These are phyloP conservation scores for Aspergillus sclerotioniger DNA, from an alignment of 495 filamentous ascomycete species.

Conservation along the genomic window DNA sequence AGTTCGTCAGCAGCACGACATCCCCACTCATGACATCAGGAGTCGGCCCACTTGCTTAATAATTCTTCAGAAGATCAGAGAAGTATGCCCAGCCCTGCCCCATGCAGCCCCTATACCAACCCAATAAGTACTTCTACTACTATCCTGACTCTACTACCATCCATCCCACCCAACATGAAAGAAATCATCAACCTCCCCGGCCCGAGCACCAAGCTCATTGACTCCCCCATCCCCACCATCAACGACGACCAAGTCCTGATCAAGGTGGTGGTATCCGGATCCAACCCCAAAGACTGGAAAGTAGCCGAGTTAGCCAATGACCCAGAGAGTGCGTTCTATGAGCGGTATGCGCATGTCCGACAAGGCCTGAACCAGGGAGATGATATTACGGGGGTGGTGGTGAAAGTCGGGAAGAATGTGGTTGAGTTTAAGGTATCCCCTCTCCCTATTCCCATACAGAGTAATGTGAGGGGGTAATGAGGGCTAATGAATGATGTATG, in stretches of 20 bases:
- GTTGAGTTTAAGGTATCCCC: conserved; percentile 50
- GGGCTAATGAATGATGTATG: not conserved
- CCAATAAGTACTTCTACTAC: too few species aligned
- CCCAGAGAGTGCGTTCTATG: conserved; percentile 15
- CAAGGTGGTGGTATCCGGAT: conserved; percentile 65
- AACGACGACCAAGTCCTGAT: conserved; percentile 65
- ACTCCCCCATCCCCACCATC: conserved; percentile 52
- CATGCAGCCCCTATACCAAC: too few species aligned
- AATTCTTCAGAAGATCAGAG: not conserved
- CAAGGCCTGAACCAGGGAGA: conserved; percentile 57
- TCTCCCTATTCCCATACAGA: too few species aligned
- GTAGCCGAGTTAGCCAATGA: conserved; percentile 24
- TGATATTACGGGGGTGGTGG: conserved; percentile 68
- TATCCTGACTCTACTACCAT: not conserved
- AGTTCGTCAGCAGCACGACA: too few species aligned
- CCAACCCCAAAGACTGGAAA: conserved; percentile 82
- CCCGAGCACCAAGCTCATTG: conserved; percentile 12
- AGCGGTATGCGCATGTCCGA: conserved; percentile 1
- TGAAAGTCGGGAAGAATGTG: conserved; percentile 58
- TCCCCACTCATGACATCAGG: not conserved
- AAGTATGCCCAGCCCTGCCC: too few species aligned
- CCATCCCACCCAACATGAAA: conserved; percentile 22
- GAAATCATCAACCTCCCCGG: conserved; percentile 19
- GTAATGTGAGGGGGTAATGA: not conserved
- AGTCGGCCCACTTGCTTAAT: not conserved